Base-by-base conservation (phyloP, 495 filamentous ascomycete genomes). In the Xylaria curta region DNA sequence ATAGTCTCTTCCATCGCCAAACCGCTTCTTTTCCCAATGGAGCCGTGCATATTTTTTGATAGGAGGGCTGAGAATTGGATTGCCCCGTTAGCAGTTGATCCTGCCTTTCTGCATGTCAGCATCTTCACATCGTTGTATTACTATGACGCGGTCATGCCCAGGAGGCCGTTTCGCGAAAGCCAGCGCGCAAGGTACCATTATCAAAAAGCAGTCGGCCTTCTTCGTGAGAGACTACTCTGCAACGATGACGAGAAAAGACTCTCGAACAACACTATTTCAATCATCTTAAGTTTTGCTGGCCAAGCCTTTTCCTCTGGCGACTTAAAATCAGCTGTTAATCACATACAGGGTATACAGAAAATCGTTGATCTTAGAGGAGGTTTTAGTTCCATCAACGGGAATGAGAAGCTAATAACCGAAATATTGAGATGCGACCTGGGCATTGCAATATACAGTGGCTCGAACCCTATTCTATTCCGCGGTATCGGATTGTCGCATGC, bases 311-410 rank as follows among this genome's bases (percentile, higher is more conserved):
- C 75, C 7, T 74, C 66, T 3, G 75, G 78, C 17, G 80, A 85
- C 65, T 66, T 65, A 31, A 56, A 72, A 17, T 64, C 82, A 0
- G 81, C 78, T 9, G 71, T 62, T 6, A 72, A 82, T 53, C 84
- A 86, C 72, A 75, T 82, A 42, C 26, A 76, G 28, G 83, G 83
- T 1, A 74, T 85, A 9, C 76, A 73, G 4, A 81, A 78, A 62
- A 79, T 86, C 13, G 74, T 82, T 54, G 69, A 75, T 33, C 51
- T 85, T 33, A 79, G 79, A 56, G 82, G 82, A 0, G 83, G 82
- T 0, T 24, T 82, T 2, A 17, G 5, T 31, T 73, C 69, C 13
- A 73, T 83, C 19, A 58, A 12, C 10, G 53, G 72, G 1, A 79
- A 78, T 24, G 53, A 58, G 24, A 80, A 81, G 64, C 74, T 81